phyloP scores from a whole-genome alignment of 345 rosid species.

The Eucalyptus erythrocorys region DNA sequence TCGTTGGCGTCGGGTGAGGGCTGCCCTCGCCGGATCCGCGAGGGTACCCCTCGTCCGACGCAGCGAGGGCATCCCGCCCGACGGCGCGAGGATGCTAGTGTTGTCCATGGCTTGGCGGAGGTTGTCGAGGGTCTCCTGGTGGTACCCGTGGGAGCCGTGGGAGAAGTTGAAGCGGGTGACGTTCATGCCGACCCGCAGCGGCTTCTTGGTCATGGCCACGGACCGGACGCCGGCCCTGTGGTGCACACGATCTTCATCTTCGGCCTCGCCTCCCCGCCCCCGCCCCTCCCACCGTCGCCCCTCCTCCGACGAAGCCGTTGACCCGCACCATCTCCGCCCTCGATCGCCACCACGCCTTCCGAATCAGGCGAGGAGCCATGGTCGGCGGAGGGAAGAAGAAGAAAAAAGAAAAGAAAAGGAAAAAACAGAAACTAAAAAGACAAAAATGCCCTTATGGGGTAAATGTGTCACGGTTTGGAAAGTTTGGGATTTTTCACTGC shows the following conservation, averaged over 20 bases:
- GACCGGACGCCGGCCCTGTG: constrained; percentile 91
- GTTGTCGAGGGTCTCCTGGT: constrained; percentile 90
- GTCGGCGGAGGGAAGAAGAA: too few relatives aligned
- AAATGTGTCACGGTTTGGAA: too few relatives aligned
- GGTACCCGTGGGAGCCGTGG: constrained; percentile 92
- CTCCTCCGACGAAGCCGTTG: not conserved
- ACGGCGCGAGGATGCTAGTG: constrained; percentile 93
- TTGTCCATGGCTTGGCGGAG: constrained; percentile 72
- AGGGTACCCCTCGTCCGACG: too few relatives aligned
- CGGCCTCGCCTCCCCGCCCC: constrained; percentile 36
- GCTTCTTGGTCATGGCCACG: constrained; percentile 69
- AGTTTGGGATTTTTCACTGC: too few relatives aligned
- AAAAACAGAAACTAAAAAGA: too few relatives aligned
- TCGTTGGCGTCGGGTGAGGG: too few relatives aligned
- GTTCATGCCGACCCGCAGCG: constrained; percentile 89
- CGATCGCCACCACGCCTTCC: not conserved
- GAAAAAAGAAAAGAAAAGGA: too few relatives aligned
- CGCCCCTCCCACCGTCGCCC: not conserved
- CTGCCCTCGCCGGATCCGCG: too few relatives aligned
- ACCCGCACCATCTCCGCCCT: not conserved
- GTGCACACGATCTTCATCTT: constrained; percentile 99
- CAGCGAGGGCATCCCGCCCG: too few relatives aligned
- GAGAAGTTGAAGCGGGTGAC: constrained; percentile 98
- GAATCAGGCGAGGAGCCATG: too few relatives aligned
- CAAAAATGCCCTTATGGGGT: too few relatives aligned